Evolutionary conservation across 2,329 filamentous ascomycete genomes (phyloP).

Genomic region (Sordariomycetes sp.): DNA sequence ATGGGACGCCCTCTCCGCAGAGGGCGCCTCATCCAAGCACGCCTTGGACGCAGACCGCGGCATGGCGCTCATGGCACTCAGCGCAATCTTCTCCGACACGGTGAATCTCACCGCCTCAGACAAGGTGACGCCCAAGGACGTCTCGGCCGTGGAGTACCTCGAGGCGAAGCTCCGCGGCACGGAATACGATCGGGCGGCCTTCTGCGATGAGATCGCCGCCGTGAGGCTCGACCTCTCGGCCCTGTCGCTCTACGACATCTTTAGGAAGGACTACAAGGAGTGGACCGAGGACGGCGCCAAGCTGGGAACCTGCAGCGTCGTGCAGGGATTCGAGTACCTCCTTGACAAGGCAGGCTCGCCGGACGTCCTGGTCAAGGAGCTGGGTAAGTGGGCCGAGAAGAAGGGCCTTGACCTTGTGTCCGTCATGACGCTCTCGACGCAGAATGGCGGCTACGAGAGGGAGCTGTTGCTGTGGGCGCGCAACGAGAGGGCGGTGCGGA

Average conservation of each 20-base stretch:
- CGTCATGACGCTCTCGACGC: constrained; percentile 56
- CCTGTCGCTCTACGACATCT: constrained; percentile 50
- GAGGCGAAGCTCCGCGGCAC: constrained; percentile 26
- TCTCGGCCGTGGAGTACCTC: constrained; percentile 41
- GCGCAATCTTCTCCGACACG: constrained; percentile 63
- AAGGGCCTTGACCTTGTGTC: constrained; percentile 46
- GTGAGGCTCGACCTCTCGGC: constrained; percentile 56
- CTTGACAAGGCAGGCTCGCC: constrained; percentile 34
- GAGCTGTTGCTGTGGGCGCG: constrained; percentile 57
- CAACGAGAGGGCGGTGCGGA: constrained; percentile 30
- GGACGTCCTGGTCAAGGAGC: constrained; percentile 28
- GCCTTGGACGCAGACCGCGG: constrained; percentile 32
- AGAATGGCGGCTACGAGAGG: constrained; percentile 42
- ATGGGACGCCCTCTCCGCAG: constrained; percentile 30
- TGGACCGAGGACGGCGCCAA: constrained; percentile 46
- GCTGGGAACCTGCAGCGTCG: constrained; percentile 55
- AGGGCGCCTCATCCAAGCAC: constrained; percentile 7
- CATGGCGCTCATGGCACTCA: constrained; percentile 54
- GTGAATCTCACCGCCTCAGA: constrained; percentile 44
- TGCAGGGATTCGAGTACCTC: constrained; percentile 50
- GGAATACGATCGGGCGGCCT: constrained; percentile 28
- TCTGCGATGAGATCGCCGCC: constrained; percentile 43
- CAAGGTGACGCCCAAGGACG: constrained; percentile 54
- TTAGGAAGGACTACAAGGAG: constrained; percentile 77
- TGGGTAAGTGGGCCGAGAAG: constrained; percentile 41